Evolutionary conservation across 2,329 filamentous ascomycete genomes (phyloP).

Genomic region (Arthrobotrys sinensis): DNA sequence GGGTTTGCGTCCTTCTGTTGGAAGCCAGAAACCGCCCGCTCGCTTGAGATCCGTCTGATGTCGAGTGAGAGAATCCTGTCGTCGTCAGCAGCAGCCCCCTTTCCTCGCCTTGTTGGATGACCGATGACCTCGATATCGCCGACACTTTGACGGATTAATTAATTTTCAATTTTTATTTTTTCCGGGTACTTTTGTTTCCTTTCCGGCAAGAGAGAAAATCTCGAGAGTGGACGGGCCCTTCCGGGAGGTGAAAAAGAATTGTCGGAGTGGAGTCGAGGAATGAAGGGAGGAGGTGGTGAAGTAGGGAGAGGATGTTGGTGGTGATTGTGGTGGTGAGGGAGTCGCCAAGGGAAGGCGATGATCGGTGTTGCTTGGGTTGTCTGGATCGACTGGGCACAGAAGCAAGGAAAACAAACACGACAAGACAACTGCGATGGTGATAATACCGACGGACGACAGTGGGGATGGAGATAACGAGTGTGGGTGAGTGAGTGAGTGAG

Average conservation of each 20-base stretch:
- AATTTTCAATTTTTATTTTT: slow-evolving; percentile 1
- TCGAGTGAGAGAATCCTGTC: slow-evolving; percentile 46
- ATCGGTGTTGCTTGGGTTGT: slow-evolving; percentile 59
- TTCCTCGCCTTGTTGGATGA: slow-evolving; percentile 39
- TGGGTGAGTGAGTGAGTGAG: not conserved
- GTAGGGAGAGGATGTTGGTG: slow-evolving; percentile 39
- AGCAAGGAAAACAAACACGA: slow-evolving; percentile 32
- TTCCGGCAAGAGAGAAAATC: not conserved
- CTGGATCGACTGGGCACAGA: slow-evolving; percentile 49
- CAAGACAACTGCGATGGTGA: not conserved
- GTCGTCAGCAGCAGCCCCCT: slow-evolving; percentile 36
- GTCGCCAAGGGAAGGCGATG: slow-evolving; percentile 55
- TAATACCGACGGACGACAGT: not conserved
- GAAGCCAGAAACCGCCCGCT: slow-evolving; percentile 38
- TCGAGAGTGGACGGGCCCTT: not conserved
- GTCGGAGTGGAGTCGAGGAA: slow-evolving; percentile 42
- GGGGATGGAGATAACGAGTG: slow-evolving; percentile 28
- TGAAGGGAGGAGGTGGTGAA: slow-evolving; percentile 31
- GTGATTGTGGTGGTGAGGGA: slow-evolving; percentile 40
- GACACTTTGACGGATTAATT: slow-evolving; percentile 56
- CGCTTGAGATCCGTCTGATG: slow-evolving; percentile 9
- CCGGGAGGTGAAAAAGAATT: slow-evolving; percentile 21
- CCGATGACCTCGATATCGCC: slow-evolving; percentile 56
- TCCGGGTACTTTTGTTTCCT: not conserved
- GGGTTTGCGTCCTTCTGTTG: slow-evolving; percentile 32